Conservation (phyloP, 208 protist species). For the Leptomonas pyrrhocoris region DNA sequence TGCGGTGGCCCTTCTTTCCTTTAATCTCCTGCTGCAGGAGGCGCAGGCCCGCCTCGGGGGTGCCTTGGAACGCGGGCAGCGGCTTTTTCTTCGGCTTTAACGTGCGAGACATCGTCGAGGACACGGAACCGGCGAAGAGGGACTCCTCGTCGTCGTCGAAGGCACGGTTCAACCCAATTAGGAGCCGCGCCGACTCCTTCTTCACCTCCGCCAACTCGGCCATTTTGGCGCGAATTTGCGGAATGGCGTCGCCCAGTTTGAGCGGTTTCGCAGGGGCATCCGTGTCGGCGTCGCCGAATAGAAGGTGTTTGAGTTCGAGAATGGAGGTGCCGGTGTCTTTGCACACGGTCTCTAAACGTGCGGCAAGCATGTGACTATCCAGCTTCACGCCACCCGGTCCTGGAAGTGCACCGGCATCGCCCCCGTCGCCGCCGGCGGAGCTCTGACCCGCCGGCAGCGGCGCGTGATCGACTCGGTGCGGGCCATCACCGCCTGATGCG, state of each 20-base stretch:
- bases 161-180: slow-evolving; percentile 38
- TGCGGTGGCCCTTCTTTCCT: slow-evolving; percentile 12
- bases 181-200: slow-evolving; percentile 43
- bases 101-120: slow-evolving; percentile 21
- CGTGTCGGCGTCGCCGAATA: slow-evolving; percentile 23
- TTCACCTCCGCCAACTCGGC: slow-evolving; percentile 45
- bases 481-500: slow-evolving; percentile 9
- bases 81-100: slow-evolving; percentile 70
- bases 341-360: slow-evolving; percentile 38
- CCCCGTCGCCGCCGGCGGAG: background rate
- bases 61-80: slow-evolving; percentile 31
- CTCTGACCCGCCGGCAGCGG: slow-evolving; percentile 3
- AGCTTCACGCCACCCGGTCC: background rate
- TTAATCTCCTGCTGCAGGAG: slow-evolving; percentile 36
- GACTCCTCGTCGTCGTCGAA: slow-evolving; percentile 42
- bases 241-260: slow-evolving; percentile 39
- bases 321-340: slow-evolving; percentile 42
- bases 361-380: slow-evolving; percentile 8
- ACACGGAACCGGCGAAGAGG: slow-evolving; percentile 20
- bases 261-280: slow-evolving; percentile 1
- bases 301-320: slow-evolving; percentile 36
- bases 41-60: slow-evolving; percentile 15
- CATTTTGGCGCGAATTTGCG: slow-evolving; percentile 41
- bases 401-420: background rate
- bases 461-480: background rate